Evolutionary conservation across 106 monocot genomes (phyloP).

Genomic region (Ottelia alismoides): DNA sequence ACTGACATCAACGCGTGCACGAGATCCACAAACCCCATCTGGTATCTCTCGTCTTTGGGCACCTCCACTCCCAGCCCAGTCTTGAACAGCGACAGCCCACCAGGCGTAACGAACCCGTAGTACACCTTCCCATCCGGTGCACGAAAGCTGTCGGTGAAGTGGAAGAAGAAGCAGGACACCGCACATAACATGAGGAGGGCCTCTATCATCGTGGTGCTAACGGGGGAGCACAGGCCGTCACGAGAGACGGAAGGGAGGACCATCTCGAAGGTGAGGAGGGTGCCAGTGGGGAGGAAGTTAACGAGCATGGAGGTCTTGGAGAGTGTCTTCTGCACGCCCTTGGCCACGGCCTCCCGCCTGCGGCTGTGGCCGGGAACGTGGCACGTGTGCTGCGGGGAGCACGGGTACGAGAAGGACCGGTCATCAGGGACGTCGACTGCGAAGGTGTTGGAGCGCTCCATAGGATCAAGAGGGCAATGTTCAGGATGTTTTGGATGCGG

Average conservation of each 20-base stretch:
- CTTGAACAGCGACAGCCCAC: conserved; percentile 74
- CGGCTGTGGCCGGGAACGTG: conserved; percentile 11
- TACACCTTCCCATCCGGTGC: conserved; percentile 62
- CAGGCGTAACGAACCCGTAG: conserved; percentile 82
- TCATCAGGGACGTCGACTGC: too few species aligned
- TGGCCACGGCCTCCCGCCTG: conserved; percentile 37
- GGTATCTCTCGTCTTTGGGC: conserved; percentile 54
- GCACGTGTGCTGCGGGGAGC: too few species aligned
- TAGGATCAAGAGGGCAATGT: too few species aligned
- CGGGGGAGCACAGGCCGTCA: conserved; percentile 58
- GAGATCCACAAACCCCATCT: conserved; percentile 58
- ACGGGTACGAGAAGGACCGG: too few species aligned
- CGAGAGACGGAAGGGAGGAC: conserved; percentile 74
- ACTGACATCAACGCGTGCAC: conserved; percentile 77
- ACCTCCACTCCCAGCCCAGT: conserved; percentile 51
- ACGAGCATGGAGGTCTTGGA: conserved; percentile 91
- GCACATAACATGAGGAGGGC: conserved; percentile 54
- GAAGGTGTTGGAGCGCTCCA: too few species aligned
- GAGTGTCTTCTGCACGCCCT: conserved; percentile 74
- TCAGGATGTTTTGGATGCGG: too few species aligned
- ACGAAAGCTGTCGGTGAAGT: conserved; percentile 97
- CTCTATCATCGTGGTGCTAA: conserved; percentile 62
- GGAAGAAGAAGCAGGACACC: conserved; percentile 90
- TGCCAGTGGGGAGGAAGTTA: conserved; percentile 93
- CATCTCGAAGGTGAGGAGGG: conserved; percentile 93